Conservation (phyloP, 2,329 filamentous ascomycete genomes). For the Hypoxylon sp. region DNA sequence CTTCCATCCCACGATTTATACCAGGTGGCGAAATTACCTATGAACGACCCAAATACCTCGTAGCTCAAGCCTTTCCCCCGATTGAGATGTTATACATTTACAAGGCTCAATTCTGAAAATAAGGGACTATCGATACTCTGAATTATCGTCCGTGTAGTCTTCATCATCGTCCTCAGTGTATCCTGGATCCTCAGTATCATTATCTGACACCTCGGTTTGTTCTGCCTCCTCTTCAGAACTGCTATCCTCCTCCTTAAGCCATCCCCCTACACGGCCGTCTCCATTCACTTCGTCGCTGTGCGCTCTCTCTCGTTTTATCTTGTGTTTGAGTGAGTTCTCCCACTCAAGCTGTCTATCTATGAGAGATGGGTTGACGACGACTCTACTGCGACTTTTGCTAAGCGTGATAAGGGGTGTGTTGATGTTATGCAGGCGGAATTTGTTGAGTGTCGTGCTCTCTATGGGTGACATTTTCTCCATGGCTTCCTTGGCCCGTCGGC, state of each 20-base stretch:
- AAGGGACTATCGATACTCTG: too few relatives aligned
- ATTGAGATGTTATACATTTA: not conserved
- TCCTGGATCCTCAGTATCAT: not conserved
- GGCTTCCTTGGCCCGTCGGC: not conserved
- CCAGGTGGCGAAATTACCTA: not conserved
- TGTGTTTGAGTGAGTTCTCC: slow-evolving; percentile 15
- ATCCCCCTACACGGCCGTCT: not conserved
- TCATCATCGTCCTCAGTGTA: not conserved
- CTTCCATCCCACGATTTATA: too few relatives aligned
- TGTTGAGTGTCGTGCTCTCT: slow-evolving; percentile 3
- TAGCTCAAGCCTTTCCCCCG: not conserved
- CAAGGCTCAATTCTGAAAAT: not conserved
- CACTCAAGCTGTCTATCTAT: slow-evolving; percentile 3
- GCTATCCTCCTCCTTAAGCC: not conserved
- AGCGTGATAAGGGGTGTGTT: slow-evolving; percentile 5
- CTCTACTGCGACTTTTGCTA: not conserved
- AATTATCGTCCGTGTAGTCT: too few relatives aligned
- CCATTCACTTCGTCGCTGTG: not conserved
- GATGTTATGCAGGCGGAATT: not conserved
- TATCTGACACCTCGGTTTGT: not conserved
- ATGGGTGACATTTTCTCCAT: not conserved
- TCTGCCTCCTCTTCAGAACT: not conserved
- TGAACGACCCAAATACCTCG: not conserved
- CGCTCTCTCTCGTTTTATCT: not conserved
- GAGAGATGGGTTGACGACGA: slow-evolving; percentile 21